phyloP scores from a whole-genome alignment of 345 rosid genomes.

The Alliaria petiolata region DNA sequence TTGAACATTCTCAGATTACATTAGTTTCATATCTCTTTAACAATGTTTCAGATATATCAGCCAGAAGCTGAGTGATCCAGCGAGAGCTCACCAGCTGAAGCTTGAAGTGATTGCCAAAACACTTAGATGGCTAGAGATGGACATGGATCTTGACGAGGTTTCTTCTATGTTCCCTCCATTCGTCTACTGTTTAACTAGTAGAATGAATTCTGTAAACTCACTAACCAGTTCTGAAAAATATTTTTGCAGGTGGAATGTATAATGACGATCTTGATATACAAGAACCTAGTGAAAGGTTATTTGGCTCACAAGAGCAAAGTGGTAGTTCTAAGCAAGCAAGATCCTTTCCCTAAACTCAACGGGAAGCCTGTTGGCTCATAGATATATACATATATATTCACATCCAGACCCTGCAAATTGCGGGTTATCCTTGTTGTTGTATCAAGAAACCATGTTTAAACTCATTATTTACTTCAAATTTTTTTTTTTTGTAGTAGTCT shows the following conservation, averaged over 20 bases:
- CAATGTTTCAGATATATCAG: constrained; percentile 58
- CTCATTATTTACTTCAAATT: not conserved
- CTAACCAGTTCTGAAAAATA: not conserved
- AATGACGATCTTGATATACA: constrained; percentile 80
- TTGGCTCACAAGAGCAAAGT: constrained; percentile 96
- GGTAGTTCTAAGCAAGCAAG: constrained; percentile 94
- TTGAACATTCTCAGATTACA: not conserved
- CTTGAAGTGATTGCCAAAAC: constrained; percentile 88
- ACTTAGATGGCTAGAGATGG: constrained; percentile 86
- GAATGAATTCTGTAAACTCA: not conserved
- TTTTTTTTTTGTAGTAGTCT: not conserved
- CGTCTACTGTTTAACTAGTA: not conserved
- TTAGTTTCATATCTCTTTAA: not conserved
- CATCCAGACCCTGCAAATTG: not conserved
- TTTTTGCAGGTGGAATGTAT: constrained; percentile 80
- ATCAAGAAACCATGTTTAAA: constrained; percentile 12
- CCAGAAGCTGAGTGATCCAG: constrained; percentile 79
- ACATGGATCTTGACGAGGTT: constrained; percentile 96
- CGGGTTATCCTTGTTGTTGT: constrained; percentile 6
- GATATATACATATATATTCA: not conserved
- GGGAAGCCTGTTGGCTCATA: constrained; percentile 82
- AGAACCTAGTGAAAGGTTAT: constrained; percentile 84
- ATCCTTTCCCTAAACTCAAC: constrained; percentile 79
- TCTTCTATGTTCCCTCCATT: not conserved
- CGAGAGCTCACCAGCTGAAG: constrained; percentile 94